Percentiles rank a stretch among this genome's conserved stretches.
Evolutionary conservation across 768 basidiomycete genomes (phyloP).

Genomic region (Hypholoma fasciculare): DNA sequence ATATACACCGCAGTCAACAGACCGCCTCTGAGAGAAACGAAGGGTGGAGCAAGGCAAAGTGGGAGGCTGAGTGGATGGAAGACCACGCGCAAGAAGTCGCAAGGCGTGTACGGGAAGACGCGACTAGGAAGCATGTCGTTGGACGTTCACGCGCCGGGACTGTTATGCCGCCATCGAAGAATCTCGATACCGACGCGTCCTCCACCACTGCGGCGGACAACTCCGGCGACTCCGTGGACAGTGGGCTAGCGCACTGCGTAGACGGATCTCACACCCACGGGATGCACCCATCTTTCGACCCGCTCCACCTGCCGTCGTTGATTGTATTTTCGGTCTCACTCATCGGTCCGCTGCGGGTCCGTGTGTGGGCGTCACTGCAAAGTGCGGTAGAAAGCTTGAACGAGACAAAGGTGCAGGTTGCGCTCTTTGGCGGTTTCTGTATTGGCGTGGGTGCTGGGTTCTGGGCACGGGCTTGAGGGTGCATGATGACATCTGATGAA

Average conservation of each 20-base stretch:
- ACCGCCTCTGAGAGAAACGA: constrained; percentile 3
- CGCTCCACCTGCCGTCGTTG: constrained; percentile 66
- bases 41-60: constrained; percentile 60
- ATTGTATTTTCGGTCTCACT: constrained; percentile 62
- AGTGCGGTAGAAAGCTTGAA: constrained; percentile 17
- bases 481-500: no score
- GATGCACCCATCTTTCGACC: constrained; percentile 43
- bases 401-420: constrained; percentile 30
- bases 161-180: not conserved
- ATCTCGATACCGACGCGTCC: not conserved
- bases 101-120: constrained; percentile 42
- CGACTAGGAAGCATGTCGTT: constrained; percentile 16
- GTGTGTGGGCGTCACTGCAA: constrained; percentile 24
- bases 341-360: constrained; percentile 42
- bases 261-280: not conserved
- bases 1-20: not conserved
- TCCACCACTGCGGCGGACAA: not conserved
- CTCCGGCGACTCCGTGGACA: not conserved
- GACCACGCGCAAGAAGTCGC: constrained; percentile 65
- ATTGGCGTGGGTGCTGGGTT: constrained; percentile 38
- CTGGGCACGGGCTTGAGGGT: constrained; percentile 2
- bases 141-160: constrained; percentile 5
- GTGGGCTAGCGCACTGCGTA: not conserved
- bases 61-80: constrained; percentile 68
- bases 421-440: constrained; percentile 38